phyloP scores from a whole-genome alignment of 202 grass and related monocot species.

The Dendrocalamus latiflorus region DNA sequence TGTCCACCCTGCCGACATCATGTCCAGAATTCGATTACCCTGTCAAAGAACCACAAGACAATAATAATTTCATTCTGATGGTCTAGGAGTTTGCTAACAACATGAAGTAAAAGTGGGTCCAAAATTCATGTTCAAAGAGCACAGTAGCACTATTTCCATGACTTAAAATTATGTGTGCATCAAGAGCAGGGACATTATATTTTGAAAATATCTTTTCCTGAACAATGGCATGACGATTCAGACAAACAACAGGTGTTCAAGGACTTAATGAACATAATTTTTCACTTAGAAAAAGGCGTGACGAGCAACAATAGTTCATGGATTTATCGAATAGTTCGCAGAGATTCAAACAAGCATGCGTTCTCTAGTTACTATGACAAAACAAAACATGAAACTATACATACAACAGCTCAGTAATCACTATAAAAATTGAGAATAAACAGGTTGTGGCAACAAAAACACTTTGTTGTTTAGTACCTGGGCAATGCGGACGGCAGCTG shows the following conservation, averaged over 20 bases:
- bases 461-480: slow-evolving; percentile 9
- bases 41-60: slow-evolving; percentile 22
- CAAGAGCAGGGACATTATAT: not conserved
- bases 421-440: not conserved
- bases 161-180: not conserved
- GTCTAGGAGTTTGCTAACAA: not conserved
- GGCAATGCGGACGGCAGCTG: slow-evolving; percentile 9
- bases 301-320: not conserved
- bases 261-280: not conserved
- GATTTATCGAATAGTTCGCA: not conserved
- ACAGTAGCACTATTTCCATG: not conserved
- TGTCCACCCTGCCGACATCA: slow-evolving; percentile 55
- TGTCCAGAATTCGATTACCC: slow-evolving; percentile 27
- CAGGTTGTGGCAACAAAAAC: not conserved
- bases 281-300: not conserved
- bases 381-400: not conserved
- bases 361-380: not conserved
- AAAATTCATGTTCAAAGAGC: not conserved
- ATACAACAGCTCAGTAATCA: not conserved
- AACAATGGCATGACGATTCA: not conserved
- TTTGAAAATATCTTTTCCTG: not conserved
- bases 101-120: not conserved
- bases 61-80: not conserved
- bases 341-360: not conserved
- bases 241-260: not conserved